A percentile compares a stretch with the other conserved stretches of the same genome.
phyloP scores from a whole-genome alignment of 1,284 basidiomycete genomes.

The Inonotus obliquus region DNA sequence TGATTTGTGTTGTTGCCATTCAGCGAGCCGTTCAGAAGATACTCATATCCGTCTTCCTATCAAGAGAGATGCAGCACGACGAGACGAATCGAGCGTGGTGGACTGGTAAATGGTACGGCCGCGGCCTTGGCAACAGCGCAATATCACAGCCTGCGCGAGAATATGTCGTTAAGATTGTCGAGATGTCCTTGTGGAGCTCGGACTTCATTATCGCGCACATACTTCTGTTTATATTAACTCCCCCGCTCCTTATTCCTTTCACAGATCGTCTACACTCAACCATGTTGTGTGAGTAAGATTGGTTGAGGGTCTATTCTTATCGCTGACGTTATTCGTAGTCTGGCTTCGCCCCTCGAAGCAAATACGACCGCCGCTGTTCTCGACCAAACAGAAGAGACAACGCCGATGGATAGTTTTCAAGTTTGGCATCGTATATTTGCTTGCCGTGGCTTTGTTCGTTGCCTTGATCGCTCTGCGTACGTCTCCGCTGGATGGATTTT shows the following conservation, averaged over 20 bases:
- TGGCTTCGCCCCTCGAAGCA: conserved; percentile 91
- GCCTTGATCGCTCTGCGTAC: conserved; percentile 79
- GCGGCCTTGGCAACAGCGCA: conserved; percentile 82
- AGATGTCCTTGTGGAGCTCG: conserved; percentile 91
- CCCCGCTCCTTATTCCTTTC: conserved; percentile 83
- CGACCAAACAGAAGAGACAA: conserved; percentile 88
- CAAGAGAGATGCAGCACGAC: conserved; percentile 94
- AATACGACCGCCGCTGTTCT: conserved; percentile 93
- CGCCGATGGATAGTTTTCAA: conserved; percentile 87
- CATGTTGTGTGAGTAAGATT: conserved; percentile 66
- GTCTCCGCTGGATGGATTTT: conserved; percentile 30
- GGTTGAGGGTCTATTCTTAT: conserved; percentile 14
- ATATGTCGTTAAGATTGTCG: conserved; percentile 95
- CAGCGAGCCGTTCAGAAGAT: conserved; percentile 92
- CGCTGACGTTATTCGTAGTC: conserved; percentile 42
- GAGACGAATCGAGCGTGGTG: conserved; percentile 97
- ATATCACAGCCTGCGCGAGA: conserved; percentile 94
- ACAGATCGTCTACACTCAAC: conserved; percentile 86
- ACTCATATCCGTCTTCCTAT: conserved; percentile 87
- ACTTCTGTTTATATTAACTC: conserved; percentile 80
- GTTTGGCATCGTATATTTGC: conserved; percentile 81
- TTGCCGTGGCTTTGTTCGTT: conserved; percentile 75
- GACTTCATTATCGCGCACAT: conserved; percentile 85
- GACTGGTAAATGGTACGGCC: conserved; percentile 98
- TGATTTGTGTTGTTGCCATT: conserved; percentile 82